Base-by-base conservation (phyloP, 2,329 filamentous ascomycete species). In the Cercospora sp. region DNA sequence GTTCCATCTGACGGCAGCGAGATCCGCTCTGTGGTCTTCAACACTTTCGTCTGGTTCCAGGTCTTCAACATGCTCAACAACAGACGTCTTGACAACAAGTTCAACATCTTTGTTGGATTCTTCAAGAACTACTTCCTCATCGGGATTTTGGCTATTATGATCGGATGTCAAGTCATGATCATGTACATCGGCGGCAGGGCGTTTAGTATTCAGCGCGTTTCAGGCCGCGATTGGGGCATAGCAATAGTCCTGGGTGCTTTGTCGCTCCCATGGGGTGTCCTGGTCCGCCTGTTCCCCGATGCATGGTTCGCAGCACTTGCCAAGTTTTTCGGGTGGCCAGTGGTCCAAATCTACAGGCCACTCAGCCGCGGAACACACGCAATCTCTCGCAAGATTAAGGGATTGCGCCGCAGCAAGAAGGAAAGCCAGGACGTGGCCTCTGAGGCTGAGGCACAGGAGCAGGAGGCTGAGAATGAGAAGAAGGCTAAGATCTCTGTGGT, bases 41-140 rank as follows among this genome's bases (percentile, higher is more conserved):
- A 98, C 83, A 95, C 93, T 0, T 98, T 98, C 78, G 94, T 97
- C 64, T 98, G 94, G 94, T 97, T 98, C 93, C 94, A 97, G 75
- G 95, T 98, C 74, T 98, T 98, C 84, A 98, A 97, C 81, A 91
- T 96, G 78, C 92, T 96, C 87, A 97, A 98, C 83, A 96, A 96
- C 81, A 92, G 94, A 67, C 92, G 94, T 16, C 85, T 98, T 64
- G 94, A 98, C 79, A 98, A 98, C 81, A 87, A 89, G 67, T 94
- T 97, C 85, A 98, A 98, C 81, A 93, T 98, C 71, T 94, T 98
- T 68, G 94, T 97, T 77, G 93, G 93, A 65, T 87, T 97, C 67
- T 86, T 86, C 42, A 87, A 87, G 77, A 98, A 98, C 79, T 91
- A 86, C 82, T 96, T 96, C 85, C 97, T 97, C 83, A 87, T 96